Conservation (phyloP, 139 green algal genomes). For the Chlorella sp. region DNA sequence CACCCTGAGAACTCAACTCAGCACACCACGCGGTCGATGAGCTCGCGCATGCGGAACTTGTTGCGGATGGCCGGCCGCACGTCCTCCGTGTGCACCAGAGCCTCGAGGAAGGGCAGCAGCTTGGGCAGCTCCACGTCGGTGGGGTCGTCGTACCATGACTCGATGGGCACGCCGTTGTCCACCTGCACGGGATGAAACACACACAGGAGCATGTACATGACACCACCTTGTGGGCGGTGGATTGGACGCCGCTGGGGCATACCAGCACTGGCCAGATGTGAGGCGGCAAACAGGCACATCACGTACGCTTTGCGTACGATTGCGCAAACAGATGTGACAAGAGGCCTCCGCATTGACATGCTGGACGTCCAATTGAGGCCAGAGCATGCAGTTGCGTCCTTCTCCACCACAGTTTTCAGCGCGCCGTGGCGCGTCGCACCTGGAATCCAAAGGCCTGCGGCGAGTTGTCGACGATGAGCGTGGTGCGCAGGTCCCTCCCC, state of each 20-base stretch:
- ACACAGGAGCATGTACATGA: too few species aligned
- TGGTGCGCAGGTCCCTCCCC: slow-evolving; percentile 79
- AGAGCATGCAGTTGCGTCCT: too few species aligned
- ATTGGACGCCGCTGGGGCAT: too few species aligned
- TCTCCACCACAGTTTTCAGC: too few species aligned
- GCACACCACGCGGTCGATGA: slow-evolving; percentile 32
- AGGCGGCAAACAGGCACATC: too few species aligned
- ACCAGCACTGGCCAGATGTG: too few species aligned
- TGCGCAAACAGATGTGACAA: too few species aligned
- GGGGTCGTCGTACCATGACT: slow-evolving; percentile 91
- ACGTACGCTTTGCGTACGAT: too few species aligned
- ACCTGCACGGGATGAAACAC: slow-evolving; percentile 73
- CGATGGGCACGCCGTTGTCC: slow-evolving; percentile 94
- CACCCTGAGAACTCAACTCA: too few species aligned
- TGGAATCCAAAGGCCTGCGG: slow-evolving; percentile 82
- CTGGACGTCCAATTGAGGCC: too few species aligned
- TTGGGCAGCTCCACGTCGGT: slow-evolving; percentile 71
- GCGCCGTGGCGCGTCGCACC: too few species aligned
- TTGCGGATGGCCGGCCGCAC: slow-evolving; percentile 63
- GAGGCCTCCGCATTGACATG: too few species aligned
- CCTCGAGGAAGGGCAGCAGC: slow-evolving; percentile 89
- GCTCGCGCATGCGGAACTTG: slow-evolving; percentile 63
- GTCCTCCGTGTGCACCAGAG: slow-evolving; percentile 55
- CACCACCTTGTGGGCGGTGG: slow-evolving; percentile 93
- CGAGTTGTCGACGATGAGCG: slow-evolving; percentile 92